Evolutionary conservation across 192 early-diverging fungal genomes (phyloP).

Genomic region (Entomortierella chlamydospora): DNA sequence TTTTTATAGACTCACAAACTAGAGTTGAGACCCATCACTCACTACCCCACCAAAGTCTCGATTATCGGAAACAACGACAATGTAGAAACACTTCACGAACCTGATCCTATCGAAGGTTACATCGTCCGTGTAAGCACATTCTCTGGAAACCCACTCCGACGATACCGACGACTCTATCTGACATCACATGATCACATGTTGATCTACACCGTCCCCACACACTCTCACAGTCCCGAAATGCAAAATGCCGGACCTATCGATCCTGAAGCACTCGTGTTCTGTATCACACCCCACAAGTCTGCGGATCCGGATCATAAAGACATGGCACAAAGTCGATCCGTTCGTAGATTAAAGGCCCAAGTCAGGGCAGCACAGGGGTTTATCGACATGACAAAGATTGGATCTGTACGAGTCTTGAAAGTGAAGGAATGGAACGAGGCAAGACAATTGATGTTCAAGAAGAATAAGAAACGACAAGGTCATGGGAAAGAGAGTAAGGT

Average conservation of each 20-base stretch:
- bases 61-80: neutral
- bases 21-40: slow-evolving; percentile 48
- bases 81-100: slow-evolving; percentile 25
- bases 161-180: slow-evolving; percentile 48
- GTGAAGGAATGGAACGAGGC: slow-evolving; percentile 23
- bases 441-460: slow-evolving; percentile 16
- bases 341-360: slow-evolving; percentile 44
- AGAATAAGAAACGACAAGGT: slow-evolving; percentile 11
- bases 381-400: slow-evolving; percentile 47
- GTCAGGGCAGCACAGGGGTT: slow-evolving; percentile 40
- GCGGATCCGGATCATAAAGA: slow-evolving; percentile 43
- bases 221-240: slow-evolving; percentile 42
- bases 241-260: slow-evolving; percentile 30
- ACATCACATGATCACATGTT: slow-evolving; percentile 56
- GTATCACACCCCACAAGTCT: slow-evolving; percentile 46
- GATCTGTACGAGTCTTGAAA: slow-evolving; percentile 19
- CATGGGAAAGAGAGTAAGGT: neutral
- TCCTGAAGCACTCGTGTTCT: slow-evolving; percentile 38
- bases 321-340: slow-evolving; percentile 48
- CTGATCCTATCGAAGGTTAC: slow-evolving; percentile 54
- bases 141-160: slow-evolving; percentile 34
- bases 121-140: slow-evolving; percentile 48
- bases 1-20: slow-evolving; percentile 48
- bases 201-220: slow-evolving; percentile 41
- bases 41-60: slow-evolving; percentile 45